Evolutionary conservation across 179 eudicot genomes (phyloP), one percentile per base, ranked within the genome.

Genomic region (Silene noctiflora): DNA sequence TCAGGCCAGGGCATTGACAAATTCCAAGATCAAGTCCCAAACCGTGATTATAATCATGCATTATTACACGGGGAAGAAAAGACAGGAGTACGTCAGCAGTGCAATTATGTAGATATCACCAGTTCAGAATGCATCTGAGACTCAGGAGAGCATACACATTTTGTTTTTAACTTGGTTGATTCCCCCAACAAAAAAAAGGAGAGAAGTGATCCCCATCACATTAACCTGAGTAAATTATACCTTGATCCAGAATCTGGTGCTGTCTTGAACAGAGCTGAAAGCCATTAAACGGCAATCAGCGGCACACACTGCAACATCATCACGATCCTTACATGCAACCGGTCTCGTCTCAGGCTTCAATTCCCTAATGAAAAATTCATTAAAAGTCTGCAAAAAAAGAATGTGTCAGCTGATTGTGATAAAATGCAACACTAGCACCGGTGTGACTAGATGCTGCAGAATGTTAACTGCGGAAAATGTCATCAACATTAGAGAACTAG

Each of bases 241-340:
- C 94, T 94, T 94, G 58, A 92, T 91, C 97, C 98, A 94, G 82
- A 90, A 92, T 79, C 96, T 89, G 74, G 80, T 77, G 77, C 94
- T 87, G 66, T 92, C 94, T 76, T 88, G 82, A 69, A 87, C 86
- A 78, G 84, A 85, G 74, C 69, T 78, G 76, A 89, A 94, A 76
- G 98, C 94, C 88, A 88, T 91, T 75, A 92, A 81, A 80, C 96
- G 93, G 85, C 95, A 77, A 83, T 94, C 98, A 79, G 98, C 98
- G 58, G 89, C 97, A 85, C 94, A 94, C 21, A 92, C 87, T 64
- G 96, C 97, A 80, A 89, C 84, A 85, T 92, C 91, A 84, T 94
- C 81, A 77, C 75, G 48, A 58, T 86, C 93, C 78, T 70, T 42
- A 74, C 76, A 83, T 59, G 95, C 88, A 83, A 94, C 83, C 61